Evolutionary conservation across 2,329 filamentous ascomycete genomes (phyloP), one percentile per base, ranked within the genome.

Genomic region (Ciborinia camelliae): DNA sequence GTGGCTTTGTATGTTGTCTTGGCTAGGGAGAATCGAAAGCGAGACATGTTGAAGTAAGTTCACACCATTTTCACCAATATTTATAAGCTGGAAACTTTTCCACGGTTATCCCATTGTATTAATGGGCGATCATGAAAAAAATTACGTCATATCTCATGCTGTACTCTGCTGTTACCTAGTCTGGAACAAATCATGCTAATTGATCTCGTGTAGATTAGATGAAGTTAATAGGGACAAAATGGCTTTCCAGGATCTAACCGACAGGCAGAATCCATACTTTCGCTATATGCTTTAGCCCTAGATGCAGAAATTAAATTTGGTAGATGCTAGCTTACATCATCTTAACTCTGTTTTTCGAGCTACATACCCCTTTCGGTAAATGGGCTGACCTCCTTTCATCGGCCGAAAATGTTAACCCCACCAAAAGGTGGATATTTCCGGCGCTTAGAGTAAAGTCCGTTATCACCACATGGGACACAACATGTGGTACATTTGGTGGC

Each of bases 211-310:
- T 28, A 58, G 54, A 32, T 70, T 84, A 8, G 82, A 90, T 68
- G 85, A 89, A 67, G 74, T 77, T 18, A 87, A 90, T 70, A 79
- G 86, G 60, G 88, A 85, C 54, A 85, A 85, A 68, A 72, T 88
- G 60, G 87, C 87, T 0, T 91, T 90, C 66, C 81, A 85, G 62
- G 87, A 90, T 72, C 75, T 90, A 68, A 90, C 88, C 0, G 88
- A 90, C 69, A 86, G 84, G 73, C 79, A 90, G 75, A 90, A 90
- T 69, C 81, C 81, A 1, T 87, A 87, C 71, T 90, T 90, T 70
- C 78, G 81, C 70, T 90, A 90, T 55, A 39, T 39, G 37, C 9
- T 39, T 41, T 55, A 55, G 52, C 4, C 41, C 18, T 41, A 55
- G 26, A n/a, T 41, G 37, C 26, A 35, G 12, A 9, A 45, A 43